Evolutionary conservation across 352 stramenopile genomes (phyloP).

Genomic region (Hyaloperonospora brassicae): DNA sequence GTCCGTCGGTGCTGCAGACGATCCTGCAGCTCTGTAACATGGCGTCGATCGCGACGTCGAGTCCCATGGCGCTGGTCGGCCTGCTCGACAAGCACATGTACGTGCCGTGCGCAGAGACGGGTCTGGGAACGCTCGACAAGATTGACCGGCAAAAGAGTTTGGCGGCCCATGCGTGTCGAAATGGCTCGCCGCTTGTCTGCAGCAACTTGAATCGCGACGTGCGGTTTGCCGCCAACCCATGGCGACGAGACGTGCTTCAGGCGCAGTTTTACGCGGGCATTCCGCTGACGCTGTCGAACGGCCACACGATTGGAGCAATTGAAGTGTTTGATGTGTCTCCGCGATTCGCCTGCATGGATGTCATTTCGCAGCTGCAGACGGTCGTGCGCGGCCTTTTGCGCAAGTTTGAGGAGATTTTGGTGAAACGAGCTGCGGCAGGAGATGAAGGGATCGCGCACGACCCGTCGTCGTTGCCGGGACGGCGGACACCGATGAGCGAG

Average conservation of each 20-base stretch:
- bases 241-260: conserved; percentile 45
- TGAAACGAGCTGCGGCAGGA: conserved; percentile 39
- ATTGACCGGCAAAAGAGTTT: conserved; percentile 58
- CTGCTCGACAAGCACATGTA: conserved; percentile 71
- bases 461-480: conserved; percentile 41
- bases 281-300: conserved; percentile 71
- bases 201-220: conserved; percentile 65
- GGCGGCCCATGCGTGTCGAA: conserved; percentile 64
- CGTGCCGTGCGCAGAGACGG: conserved; percentile 45
- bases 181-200: conserved; percentile 64
- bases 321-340: conserved; percentile 63
- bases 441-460: conserved; percentile 44
- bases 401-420: conserved; percentile 73
- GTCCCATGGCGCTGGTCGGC: conserved; percentile 53
- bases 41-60: conserved; percentile 69
- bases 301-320: conserved; percentile 67
- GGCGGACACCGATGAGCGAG: conserved; percentile 18
- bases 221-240: conserved; percentile 68
- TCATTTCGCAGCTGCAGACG: conserved; percentile 66
- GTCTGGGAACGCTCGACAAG: conserved; percentile 27
- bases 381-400: conserved; percentile 67
- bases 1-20: conserved; percentile 33
- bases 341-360: conserved; percentile 61
- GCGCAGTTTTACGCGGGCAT: conserved; percentile 79
- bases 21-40: conserved; percentile 74